Base-by-base conservation (phyloP, 1,139 yeast genomes). In the Lodderomyces margitis region DNA sequence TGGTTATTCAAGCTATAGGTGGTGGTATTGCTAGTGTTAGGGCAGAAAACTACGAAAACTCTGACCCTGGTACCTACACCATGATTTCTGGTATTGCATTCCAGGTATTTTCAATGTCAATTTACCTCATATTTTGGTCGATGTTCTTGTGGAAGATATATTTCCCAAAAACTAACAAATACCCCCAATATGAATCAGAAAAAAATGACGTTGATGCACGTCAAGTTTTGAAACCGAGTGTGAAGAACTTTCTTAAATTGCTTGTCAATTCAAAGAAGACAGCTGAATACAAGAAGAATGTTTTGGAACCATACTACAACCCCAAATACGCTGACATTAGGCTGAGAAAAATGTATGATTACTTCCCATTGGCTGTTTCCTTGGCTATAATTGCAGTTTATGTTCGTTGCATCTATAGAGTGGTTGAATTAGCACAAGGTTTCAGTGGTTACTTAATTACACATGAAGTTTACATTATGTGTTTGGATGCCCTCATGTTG, bases 11-110 rank as follows among this genome's bases (percentile, higher is more conserved):
- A 58, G 96, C 87, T 6, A 78, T 70, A 17, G 96, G 96, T 27
- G 88, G 87, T 45, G 96, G 89, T 46, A 75, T 81, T 52, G 82
- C 89, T 1, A 78, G 92, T 4, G 67, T 73, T 28, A 75, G 77
- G 0, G 62, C 76, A 4, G 56, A 69, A 19, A 54, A 61, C 4
- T 56, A 61, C 21, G 53, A 63, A 21, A 52, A 59, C 42, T 53
- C 79, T 0, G 57, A 57, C 1, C 57, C 67, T 0, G 97, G 96
- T 33, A 75, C 86, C 1, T 67, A 84, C 60, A 66, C 82, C 42
- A 87, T 88, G 87, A 78, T 87, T 46, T 95, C 80, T 4, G 96
- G 96, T 25, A 73, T 89, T 46, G 81, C 82, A 0, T 71, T 84
- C 54, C 96, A 89, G 64, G 89, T 87, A 15, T 68, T 75, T 8